A percentile compares a stretch with the other conserved stretches of the same genome.
These are phyloP conservation scores for Massariosphaeria phaeospora DNA, from an alignment of 495 filamentous ascomycete genomes.

Conservation along the genomic window DNA sequence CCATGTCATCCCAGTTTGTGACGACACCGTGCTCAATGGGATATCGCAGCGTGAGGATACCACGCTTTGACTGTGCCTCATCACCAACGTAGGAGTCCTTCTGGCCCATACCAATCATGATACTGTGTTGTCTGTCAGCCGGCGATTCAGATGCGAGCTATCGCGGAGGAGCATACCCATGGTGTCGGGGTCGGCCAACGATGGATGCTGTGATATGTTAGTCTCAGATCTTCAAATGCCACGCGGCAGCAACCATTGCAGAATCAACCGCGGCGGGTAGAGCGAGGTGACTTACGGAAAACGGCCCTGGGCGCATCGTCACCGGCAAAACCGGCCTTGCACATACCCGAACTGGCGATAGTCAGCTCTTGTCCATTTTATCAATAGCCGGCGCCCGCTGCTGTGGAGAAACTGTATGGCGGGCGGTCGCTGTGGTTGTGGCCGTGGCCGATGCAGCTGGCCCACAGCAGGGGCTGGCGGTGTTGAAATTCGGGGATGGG, in stretches of 20 bases:
- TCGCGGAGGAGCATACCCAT: constrained; percentile 73
- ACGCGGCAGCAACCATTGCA: not conserved
- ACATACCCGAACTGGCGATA: constrained; percentile 90
- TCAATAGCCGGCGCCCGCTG: constrained; percentile 9
- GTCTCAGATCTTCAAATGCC: constrained; percentile 7
- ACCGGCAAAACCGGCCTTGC: constrained; percentile 99
- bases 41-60: constrained; percentile 98
- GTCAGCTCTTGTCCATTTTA: constrained; percentile 30
- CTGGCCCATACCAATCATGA: constrained; percentile 99
- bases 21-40: constrained; percentile 99
- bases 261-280: not conserved
- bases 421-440: constrained; percentile 15
- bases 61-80: constrained; percentile 99
- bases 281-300: constrained; percentile 80
- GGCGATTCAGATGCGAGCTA: not conserved
- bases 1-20: constrained; percentile 99
- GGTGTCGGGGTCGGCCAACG: constrained; percentile 98
- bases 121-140: constrained; percentile 53
- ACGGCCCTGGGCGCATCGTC: constrained; percentile 99
- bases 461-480: constrained; percentile 25
- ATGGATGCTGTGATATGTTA: constrained; percentile 71
- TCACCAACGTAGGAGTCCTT: constrained; percentile 99
- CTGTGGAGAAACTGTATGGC: not conserved
- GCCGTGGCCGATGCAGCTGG: constrained; percentile 29
- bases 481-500: constrained; percentile 20